These are phyloP conservation scores for Yarrowia sp. DNA, from an alignment of 805 yeast genomes.

Conservation along the genomic window DNA sequence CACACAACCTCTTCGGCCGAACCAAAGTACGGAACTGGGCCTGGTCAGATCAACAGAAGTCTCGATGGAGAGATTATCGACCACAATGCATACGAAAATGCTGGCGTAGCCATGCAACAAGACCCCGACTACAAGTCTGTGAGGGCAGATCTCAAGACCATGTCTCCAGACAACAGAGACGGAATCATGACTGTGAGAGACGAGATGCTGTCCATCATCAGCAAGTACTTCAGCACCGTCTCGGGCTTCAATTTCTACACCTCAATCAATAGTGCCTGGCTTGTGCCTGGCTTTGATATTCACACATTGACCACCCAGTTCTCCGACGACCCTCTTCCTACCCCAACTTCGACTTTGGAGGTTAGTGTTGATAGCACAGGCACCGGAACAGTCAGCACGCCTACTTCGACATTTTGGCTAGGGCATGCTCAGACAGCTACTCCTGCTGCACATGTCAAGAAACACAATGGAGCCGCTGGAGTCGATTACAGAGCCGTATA, in stretches of 20 bases:
- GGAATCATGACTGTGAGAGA: constrained; percentile 19
- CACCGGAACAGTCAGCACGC: neutral
- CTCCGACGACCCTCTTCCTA: constrained; percentile 18
- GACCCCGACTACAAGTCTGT: constrained; percentile 17
- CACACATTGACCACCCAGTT: constrained; percentile 24
- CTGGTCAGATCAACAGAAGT: constrained; percentile 26
- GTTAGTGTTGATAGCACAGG: neutral
- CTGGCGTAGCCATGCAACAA: constrained; percentile 1
- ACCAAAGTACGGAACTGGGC: constrained; percentile 17
- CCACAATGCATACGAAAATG: constrained; percentile 22
- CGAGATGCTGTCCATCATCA: constrained; percentile 20
- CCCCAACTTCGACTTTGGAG: neutral
- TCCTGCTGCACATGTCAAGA: neutral
- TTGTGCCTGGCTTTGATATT: constrained; percentile 12
- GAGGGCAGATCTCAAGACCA: neutral
- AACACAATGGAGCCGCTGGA: constrained; percentile 5
- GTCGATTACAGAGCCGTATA: constrained; percentile 18
- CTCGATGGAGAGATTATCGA: constrained; percentile 19
- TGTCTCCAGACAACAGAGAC: constrained; percentile 15
- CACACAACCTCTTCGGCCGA: neutral
- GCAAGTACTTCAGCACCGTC: constrained; percentile 20
- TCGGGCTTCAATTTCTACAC: constrained; percentile 26
- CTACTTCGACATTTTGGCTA: neutral
- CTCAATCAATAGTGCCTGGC: constrained; percentile 15
- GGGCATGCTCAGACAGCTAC: constrained; percentile 18